A percentile compares a stretch with the other conserved stretches of the same genome.
Evolutionary conservation across 2,329 filamentous ascomycete genomes (phyloP).

Genomic region (Clonostachys rhizophaga): DNA sequence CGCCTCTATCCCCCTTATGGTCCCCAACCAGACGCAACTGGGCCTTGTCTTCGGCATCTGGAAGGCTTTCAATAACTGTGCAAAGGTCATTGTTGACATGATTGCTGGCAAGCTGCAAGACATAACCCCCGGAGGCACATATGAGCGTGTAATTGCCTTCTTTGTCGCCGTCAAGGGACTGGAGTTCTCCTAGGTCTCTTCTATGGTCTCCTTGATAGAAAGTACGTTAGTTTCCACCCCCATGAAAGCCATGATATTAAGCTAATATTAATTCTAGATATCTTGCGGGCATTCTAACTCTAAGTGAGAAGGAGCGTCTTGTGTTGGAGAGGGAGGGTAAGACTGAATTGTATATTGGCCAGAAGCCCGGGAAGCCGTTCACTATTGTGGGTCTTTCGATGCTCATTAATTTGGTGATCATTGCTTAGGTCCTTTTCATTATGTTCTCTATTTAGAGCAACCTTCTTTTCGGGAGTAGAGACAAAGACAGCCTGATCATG

Average conservation of each 20-base stretch:
- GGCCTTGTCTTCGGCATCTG: constrained; percentile 17
- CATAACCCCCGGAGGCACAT: constrained; percentile 13
- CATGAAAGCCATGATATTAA: not conserved
- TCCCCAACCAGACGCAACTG: constrained; percentile 11
- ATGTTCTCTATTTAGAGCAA: no score
- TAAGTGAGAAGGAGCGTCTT: constrained; percentile 11
- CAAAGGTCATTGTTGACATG: constrained; percentile 17
- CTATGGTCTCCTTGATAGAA: constrained; percentile 10
- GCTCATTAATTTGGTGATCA: constrained; percentile 4
- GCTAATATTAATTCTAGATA: constrained; percentile 2
- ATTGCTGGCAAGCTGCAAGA: constrained; percentile 16
- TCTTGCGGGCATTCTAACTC: constrained; percentile 7
- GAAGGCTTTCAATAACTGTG: constrained; percentile 18
- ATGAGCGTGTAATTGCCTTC: constrained; percentile 14
- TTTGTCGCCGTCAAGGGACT: constrained; percentile 15
- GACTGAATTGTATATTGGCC: constrained; percentile 6
- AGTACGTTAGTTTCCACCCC: not conserved
- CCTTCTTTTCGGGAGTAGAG: no score
- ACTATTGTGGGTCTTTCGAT: constrained; percentile 3
- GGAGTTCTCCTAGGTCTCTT: constrained; percentile 17
- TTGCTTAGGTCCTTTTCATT: constrained; percentile 14
- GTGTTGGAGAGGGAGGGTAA: constrained; percentile 6
- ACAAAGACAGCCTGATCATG: no score
- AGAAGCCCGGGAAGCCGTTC: constrained; percentile 6
- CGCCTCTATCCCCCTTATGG: constrained; percentile 14